phyloP scores from a whole-genome alignment of 163 green algal genomes.

The Trebouxiophyceae sp. region DNA sequence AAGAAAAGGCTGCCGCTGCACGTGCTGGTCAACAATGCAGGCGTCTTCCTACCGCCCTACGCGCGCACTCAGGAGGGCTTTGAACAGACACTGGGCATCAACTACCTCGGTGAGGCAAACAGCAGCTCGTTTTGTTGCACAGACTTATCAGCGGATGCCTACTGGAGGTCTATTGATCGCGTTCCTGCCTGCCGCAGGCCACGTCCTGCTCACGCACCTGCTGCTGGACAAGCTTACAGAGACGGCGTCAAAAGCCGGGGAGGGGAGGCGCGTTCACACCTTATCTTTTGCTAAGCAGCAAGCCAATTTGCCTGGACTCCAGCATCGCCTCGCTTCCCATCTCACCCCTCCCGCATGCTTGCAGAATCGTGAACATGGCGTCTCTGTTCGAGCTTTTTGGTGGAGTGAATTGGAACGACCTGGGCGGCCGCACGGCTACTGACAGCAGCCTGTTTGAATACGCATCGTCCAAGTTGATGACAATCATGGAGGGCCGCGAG shows the following conservation, averaged over 20 bases:
- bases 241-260: constrained; percentile 6
- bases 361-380: constrained; percentile 8
- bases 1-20: constrained; percentile 12
- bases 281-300: no score
- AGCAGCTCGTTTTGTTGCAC: not conserved
- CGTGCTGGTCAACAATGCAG: constrained; percentile 27
- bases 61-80: constrained; percentile 27
- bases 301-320: constrained; percentile 2
- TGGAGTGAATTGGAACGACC: constrained; percentile 14
- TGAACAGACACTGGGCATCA: constrained; percentile 21
- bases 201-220: constrained; percentile 25
- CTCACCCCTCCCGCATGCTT: not conserved
- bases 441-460: constrained; percentile 25
- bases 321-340: not conserved
- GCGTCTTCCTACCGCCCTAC: constrained; percentile 14
- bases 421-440: constrained; percentile 4
- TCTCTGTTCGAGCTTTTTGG: constrained; percentile 19
- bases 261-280: constrained; percentile 6
- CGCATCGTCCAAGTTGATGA: constrained; percentile 10
- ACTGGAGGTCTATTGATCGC: not conserved
- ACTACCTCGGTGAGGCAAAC: constrained; percentile 9
- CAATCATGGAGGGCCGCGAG: constrained; percentile 16
- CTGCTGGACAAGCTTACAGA: constrained; percentile 25
- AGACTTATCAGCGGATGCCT: not conserved
- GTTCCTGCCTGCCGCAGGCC: not conserved